Evolutionary conservation across 768 basidiomycete species (phyloP), one percentile per base, ranked within the genome.

Genomic region (Auricularia auricula-judae): DNA sequence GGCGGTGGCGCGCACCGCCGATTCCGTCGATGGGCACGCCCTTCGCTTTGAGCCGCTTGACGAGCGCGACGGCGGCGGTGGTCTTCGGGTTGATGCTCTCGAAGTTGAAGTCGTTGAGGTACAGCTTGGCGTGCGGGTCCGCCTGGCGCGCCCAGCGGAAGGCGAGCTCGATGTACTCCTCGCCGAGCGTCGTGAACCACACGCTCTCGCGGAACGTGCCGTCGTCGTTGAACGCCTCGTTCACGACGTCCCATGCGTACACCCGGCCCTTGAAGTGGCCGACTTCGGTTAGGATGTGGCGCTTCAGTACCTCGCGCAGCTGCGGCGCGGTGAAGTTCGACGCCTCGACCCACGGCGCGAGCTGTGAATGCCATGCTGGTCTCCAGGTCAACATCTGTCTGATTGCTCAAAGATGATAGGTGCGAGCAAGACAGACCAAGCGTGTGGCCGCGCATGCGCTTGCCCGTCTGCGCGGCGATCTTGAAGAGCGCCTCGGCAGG

Each of bases 181-280:
- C 56, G 21, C 65, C 65, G 36, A 66, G 53, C 14, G 65, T 66
- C 18, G 47, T 29, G 63, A 65, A 64, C 39, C 42, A 66, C 5
- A 66, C 63, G 12, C 44, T 64, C 29, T 61, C 33, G 54, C 65
- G 63, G 33, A 63, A 60, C n/a, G 65, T 58, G 44, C 65, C 65
- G 47, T 65, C 63, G n/a, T 66, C 63, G 36, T 66, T 64, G 54
- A 66, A 66, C 18, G 51, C 65, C 39, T 66, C 65, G 44, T 66
- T 66, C 36, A 66, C 65, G 42, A 66, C 65, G 47, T 66, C 65
- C 65, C 65, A 66, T n/a, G 62, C 43, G 54, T 53, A 54, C n/a
- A 64, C 35, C 16, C 51, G 35, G 5, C 65, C 65, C 2, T 53
- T 39, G 54, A 53, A 66, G 35, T 66, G 65, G 29, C 65, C 63